Evolutionary conservation across 2,329 filamentous ascomycete genomes (phyloP).

Genomic region (Sporothrix luriei): DNA sequence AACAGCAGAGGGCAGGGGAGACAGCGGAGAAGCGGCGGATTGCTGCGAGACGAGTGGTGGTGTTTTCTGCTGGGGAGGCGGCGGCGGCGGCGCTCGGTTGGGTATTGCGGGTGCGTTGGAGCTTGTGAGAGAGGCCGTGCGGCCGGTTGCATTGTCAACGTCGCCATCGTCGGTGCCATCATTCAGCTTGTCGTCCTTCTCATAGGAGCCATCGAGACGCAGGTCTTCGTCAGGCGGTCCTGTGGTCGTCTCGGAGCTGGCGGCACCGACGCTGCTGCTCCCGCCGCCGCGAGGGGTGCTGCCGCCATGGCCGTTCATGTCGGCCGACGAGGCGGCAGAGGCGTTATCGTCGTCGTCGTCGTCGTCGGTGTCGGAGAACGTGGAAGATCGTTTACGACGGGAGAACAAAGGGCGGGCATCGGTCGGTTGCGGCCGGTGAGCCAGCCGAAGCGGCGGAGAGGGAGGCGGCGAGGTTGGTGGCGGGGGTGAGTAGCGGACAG

Average conservation of each 20-base stretch:
- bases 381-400: constrained; percentile 24
- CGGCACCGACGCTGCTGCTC: constrained; percentile 32
- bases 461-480: constrained; percentile 31
- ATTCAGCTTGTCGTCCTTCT: background rate
- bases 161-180: background rate
- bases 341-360: constrained; percentile 22
- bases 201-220: constrained; percentile 27
- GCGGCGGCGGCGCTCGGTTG: constrained; percentile 17
- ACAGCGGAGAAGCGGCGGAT: background rate
- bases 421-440: constrained; percentile 12
- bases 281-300: constrained; percentile 24
- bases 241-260: constrained; percentile 35
- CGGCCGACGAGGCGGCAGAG: constrained; percentile 34
- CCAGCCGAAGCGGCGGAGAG: constrained; percentile 23
- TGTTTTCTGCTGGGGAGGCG: constrained; percentile 20
- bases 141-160: background rate
- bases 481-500: constrained; percentile 23
- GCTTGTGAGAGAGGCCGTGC: constrained; percentile 25
- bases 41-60: background rate
- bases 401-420: constrained; percentile 27
- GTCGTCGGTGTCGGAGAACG: constrained; percentile 25
- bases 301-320: constrained; percentile 34
- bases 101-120: constrained; percentile 23
- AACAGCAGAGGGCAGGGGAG: background rate
- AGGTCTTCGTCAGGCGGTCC: constrained; percentile 31